Base-by-base conservation (phyloP, 1,139 yeast genomes). In the Diutina mesorugosa region DNA sequence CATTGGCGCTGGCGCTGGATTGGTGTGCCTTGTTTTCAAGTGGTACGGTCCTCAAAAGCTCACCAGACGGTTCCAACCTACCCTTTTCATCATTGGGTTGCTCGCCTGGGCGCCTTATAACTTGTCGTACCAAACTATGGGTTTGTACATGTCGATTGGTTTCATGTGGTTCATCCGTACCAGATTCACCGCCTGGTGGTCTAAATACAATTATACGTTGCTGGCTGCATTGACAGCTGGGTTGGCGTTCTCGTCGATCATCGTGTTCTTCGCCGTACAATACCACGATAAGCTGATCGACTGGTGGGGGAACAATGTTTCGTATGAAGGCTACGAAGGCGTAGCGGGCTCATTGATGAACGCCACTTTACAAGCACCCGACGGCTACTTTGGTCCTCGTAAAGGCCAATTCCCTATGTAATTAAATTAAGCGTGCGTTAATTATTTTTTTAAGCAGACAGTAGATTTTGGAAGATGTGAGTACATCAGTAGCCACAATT, bases 1-100 rank as follows among this genome's bases (percentile, higher is more conserved):
- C 81, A 58, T 69, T 80, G 60, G 79, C 84, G 61, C 59, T 83
- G 87, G 87, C 82, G 87, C 87, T 87, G 87, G 1, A 83, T 82
- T 64, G 67, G 62, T 38, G 80, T 81, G 28, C 57, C 59, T 1
- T 83, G 83, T 46, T 61, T 71, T 18, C 85, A 35, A 35, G 41
- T 35, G 12, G 12, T 35, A 35, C 41, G 41, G 28, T 18, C 53
- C 53, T 9, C 41, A 18, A 7, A 30, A 14, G 6, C 16, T 76
- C 54, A 41, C 47, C 26, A 65, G 70, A 48, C 68, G 67, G 61
- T 72, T 76, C 67, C 76, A 78, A 59, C 81, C 83, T 4, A 72
- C 81, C n/a, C 69, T 73, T 56, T 69, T 79, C 53, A 68, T 79
- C 53, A 77, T 76, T 41, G 81, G 81, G 28, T 73, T 78, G 64